These are phyloP conservation scores for Trametes cingulata DNA, from an alignment of 768 basidiomycete genomes.

Conservation along the genomic window DNA sequence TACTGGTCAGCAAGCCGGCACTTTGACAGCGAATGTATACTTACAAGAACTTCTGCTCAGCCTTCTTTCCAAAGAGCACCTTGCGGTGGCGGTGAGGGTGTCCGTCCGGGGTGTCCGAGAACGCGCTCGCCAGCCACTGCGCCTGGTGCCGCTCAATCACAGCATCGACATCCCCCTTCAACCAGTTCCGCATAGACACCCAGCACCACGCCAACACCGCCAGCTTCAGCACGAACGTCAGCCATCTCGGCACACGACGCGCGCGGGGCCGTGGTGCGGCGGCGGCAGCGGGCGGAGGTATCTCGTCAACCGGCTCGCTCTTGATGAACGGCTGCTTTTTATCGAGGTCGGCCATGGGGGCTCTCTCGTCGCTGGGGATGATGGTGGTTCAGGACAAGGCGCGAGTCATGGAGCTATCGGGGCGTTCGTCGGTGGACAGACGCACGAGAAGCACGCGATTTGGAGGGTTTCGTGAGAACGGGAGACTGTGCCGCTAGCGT, in stretches of 20 bases:
- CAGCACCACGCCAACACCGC: not conserved
- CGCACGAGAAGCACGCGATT: slow-evolving; percentile 12
- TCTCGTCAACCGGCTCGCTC: slow-evolving; percentile 9
- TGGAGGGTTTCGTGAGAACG: slow-evolving; percentile 14
- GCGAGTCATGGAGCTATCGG: slow-evolving; percentile 7
- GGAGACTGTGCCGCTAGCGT: not conserved
- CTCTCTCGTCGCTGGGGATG: not conserved
- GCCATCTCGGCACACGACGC: not conserved
- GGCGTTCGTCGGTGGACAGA: not conserved
- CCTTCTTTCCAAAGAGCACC: slow-evolving; percentile 36
- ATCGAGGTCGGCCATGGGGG: slow-evolving; percentile 1
- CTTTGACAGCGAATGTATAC: slow-evolving; percentile 14
- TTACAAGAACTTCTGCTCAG: slow-evolving; percentile 49
- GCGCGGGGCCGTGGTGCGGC: slow-evolving; percentile 5
- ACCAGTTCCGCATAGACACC: not conserved
- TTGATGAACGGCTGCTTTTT: slow-evolving; percentile 9
- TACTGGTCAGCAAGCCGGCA: not conserved
- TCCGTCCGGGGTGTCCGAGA: slow-evolving; percentile 10
- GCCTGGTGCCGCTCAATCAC: slow-evolving; percentile 16
- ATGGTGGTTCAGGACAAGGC: slow-evolving; percentile 8
- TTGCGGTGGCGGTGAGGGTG: slow-evolving; percentile 16
- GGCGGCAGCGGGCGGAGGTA: slow-evolving; percentile 16
- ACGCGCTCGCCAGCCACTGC: slow-evolving; percentile 23
- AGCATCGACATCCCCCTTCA: not conserved
- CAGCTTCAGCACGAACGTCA: slow-evolving; percentile 4